Conservation (phyloP, 805 yeast species). For the Hanseniaspora mollemarum region DNA sequence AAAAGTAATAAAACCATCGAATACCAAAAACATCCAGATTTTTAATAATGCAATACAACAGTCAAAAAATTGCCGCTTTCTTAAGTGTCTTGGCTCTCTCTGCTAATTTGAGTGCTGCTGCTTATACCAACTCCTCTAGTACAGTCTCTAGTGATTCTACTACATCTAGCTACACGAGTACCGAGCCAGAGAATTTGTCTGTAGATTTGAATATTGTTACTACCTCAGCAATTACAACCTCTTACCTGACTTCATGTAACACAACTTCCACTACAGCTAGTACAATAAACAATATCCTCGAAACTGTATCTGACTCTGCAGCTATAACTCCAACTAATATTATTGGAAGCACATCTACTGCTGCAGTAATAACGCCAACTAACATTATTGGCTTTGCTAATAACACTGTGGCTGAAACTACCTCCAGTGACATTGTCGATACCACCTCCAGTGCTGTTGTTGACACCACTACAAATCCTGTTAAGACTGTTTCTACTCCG, state of each 20-base stretch:
- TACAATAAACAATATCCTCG: no score
- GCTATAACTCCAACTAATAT: background rate
- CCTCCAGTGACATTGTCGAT: slow-evolving; percentile 1
- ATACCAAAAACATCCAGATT: background rate
- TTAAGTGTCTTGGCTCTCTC: background rate
- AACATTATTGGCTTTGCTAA: background rate
- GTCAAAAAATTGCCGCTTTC: background rate
- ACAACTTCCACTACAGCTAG: slow-evolving; percentile 12
- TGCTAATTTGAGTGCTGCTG: slow-evolving; percentile 4
- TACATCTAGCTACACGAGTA: background rate
- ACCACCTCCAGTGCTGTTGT: slow-evolving; percentile 1
- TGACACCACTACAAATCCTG: slow-evolving; percentile 7
- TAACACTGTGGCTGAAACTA: background rate
- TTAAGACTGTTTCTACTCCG: slow-evolving; percentile 13
- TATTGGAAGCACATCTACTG: background rate
- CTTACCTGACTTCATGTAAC: slow-evolving; percentile 2
- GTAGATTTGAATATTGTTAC: background rate
- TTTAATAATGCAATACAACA: background rate
- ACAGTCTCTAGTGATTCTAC: background rate
- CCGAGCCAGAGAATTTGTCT: background rate
- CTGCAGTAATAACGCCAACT: background rate
- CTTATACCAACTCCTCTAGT: slow-evolving; percentile 1
- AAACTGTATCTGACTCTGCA: no score
- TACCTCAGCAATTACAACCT: background rate
- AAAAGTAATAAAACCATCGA: background rate